Evolutionary conservation across 2,329 filamentous ascomycete species (phyloP), one percentile per base, ranked within the genome.

Genomic region (Microdochium bolleyi): DNA sequence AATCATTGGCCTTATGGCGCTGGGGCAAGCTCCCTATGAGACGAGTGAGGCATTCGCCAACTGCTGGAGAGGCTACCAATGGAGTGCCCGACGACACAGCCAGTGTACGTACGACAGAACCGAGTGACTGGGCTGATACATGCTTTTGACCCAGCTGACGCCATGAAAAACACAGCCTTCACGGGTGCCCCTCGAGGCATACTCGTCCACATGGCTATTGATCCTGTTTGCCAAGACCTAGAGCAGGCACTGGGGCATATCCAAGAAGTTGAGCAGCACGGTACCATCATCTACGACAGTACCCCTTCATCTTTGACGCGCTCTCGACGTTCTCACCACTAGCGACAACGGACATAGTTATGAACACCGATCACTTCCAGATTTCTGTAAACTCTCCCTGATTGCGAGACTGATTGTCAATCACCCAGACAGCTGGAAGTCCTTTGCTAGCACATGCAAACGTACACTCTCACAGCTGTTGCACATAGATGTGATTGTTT

Each of bases 1-100:
- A 16, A 22, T 52, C 8, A 52, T 52, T 37, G 50, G 50, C 10
- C 50, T 52, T 19, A 22, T 48, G 50, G 50, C 50, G 4, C 41
- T 52, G 4, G 48, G 38, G 14, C 50, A 48, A 48, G 50, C 30
- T 21, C 37, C 25, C 7, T 16, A 22, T 24, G 24, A 48, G 7
- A 46, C 25, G 9, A 19, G 24, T 4, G 27, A 48, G 16, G 50
- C 50, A 22, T 52, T 52, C 24, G 14, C 37, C 9, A 44, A 11
- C 22, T 7, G 14, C 11, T 52, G 38, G 50, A 52, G 22, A 32
- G 32, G 37, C 4, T 22, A 52, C n/a, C 44, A 24, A 1, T 52
- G 50, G 41, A 10, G 2, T 10, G 50, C 25, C 7, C 27, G 21
- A 22, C 41, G 27, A 13, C 24, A 48, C 24, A 11, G 19, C 13